Percentiles rank a stretch among this genome's conserved stretches.
These are phyloP conservation scores for Solanum hybrid DNA, from an alignment of 305 asterid species.

Conservation along the genomic window DNA sequence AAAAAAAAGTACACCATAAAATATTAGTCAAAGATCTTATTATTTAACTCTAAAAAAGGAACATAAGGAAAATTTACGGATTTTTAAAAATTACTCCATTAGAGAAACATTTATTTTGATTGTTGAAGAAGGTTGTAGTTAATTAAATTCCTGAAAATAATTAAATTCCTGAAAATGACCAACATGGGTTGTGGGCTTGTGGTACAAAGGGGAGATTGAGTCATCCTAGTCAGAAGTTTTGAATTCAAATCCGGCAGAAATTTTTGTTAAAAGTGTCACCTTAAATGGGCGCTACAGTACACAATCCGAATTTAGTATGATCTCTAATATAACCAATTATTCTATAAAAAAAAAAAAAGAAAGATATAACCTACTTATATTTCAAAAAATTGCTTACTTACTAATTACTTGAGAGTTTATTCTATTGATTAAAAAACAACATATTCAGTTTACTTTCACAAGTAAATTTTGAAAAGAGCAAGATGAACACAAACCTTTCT, in stretches of 20 bases:
- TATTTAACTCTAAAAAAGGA: background rate
- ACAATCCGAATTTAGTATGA: accelerated
- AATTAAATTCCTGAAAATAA: background rate
- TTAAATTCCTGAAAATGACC: background rate
- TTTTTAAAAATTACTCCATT: background rate
- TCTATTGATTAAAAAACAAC: background rate
- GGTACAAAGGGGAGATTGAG: background rate
- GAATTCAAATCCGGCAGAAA: accelerated
- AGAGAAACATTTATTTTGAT: background rate
- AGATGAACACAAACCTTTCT: background rate
- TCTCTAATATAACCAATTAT: background rate
- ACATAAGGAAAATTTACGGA: accelerated
- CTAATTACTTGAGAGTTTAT: background rate
- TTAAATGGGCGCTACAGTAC: background rate
- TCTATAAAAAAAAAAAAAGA: too few species aligned
- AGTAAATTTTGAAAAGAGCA: background rate
- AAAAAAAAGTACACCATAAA: too few species aligned
- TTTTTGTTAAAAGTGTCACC: background rate
- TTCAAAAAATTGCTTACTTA: background rate
- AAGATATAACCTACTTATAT: background rate
- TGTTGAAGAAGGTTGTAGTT: background rate
- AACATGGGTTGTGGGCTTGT: background rate
- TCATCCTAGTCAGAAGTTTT: too few species aligned
- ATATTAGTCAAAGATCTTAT: too few species aligned
- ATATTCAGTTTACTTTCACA: background rate